Conservation (phyloP, 164 flowering plant genomes). For the Nymphaea thermarum region DNA sequence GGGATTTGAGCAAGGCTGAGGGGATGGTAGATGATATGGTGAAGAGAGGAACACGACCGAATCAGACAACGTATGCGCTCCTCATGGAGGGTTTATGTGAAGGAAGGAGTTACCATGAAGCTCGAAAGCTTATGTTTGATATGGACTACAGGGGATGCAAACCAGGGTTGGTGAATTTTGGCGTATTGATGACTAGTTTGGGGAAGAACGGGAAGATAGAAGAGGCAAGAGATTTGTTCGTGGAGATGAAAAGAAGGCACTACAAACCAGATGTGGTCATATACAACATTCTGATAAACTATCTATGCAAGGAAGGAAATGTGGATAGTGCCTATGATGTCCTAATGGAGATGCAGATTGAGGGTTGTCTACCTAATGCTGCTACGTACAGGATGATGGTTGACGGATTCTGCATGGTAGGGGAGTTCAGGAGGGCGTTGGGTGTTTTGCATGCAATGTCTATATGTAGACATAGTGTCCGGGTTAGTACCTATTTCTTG, state of each 20-base stretch:
- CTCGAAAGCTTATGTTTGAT: constrained; percentile 88
- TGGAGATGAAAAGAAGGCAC: constrained; percentile 66
- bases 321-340: constrained; percentile 55
- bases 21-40: constrained; percentile 52
- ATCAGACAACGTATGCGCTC: constrained; percentile 59
- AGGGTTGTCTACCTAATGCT: constrained; percentile 65
- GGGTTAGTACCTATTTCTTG: constrained; percentile 37
- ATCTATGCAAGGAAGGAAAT: constrained; percentile 45
- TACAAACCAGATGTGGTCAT: constrained; percentile 64
- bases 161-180: constrained; percentile 41
- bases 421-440: constrained; percentile 52
- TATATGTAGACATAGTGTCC: constrained; percentile 43
- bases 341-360: constrained; percentile 65
- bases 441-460: constrained; percentile 64
- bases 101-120: constrained; percentile 38
- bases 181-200: constrained; percentile 74
- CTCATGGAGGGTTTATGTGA: constrained; percentile 77
- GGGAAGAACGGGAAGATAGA: constrained; percentile 60
- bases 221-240: constrained; percentile 47
- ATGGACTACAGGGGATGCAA: constrained; percentile 89
- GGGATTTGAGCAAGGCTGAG: constrained; percentile 39
- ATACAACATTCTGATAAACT: constrained; percentile 61
- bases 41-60: constrained; percentile 36
- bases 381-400: constrained; percentile 72
- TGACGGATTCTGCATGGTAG: constrained; percentile 62